Conservation (phyloP, 1,284 basidiomycete species). For the Cryptococcus depauperatus region DNA sequence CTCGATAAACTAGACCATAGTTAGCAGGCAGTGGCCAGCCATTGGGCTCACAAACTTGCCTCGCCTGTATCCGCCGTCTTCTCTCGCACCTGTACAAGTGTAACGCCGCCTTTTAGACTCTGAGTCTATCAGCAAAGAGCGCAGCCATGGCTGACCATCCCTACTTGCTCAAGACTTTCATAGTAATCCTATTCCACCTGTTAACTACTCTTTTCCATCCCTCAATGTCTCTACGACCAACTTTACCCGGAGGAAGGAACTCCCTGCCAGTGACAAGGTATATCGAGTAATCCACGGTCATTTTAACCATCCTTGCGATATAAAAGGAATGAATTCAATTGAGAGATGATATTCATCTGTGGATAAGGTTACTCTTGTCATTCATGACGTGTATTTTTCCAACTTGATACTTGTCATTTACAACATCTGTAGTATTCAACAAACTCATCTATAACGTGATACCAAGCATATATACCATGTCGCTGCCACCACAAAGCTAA, state of each 20-base stretch:
- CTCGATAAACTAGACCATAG: constrained; percentile 76
- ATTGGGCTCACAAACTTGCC: constrained; percentile 45
- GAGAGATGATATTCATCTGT: too few relatives aligned
- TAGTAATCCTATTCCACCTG: constrained; percentile 66
- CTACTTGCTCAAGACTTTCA: constrained; percentile 67
- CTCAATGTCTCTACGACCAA: too few relatives aligned
- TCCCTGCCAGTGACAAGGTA: constrained; percentile 82
- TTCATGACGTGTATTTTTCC: too few relatives aligned
- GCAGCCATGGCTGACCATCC: not conserved
- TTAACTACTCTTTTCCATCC: too few relatives aligned
- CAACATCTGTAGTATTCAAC: too few relatives aligned
- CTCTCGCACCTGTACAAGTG: constrained; percentile 81
- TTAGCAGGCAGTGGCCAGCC: not conserved
- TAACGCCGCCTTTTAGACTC: constrained; percentile 62
- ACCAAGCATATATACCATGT: too few relatives aligned
- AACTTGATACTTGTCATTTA: too few relatives aligned
- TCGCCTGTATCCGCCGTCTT: constrained; percentile 71
- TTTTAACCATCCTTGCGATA: constrained; percentile 30
- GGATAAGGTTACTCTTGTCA: too few relatives aligned
- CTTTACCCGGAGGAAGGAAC: constrained; percentile 70
- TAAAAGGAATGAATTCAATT: too few relatives aligned
- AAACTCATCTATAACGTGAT: too few relatives aligned
- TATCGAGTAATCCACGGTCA: constrained; percentile 60
- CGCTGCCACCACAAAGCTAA: too few relatives aligned
- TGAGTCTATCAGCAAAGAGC: not conserved